Evolutionary conservation across 2,329 filamentous ascomycete species (phyloP).

Genomic region (Huntiella savannae): DNA sequence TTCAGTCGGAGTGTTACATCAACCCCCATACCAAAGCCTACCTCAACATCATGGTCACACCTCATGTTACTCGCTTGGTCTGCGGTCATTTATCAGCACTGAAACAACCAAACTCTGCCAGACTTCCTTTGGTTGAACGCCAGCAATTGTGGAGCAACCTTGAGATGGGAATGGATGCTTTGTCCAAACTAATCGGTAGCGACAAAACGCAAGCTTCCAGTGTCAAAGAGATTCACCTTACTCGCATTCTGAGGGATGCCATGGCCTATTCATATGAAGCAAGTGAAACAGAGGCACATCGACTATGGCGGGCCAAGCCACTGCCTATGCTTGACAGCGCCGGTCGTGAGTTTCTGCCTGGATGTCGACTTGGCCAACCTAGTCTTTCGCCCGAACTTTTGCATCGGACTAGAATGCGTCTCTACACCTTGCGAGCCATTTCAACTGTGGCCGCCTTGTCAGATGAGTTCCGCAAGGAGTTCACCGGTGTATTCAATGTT

Average conservation of each 20-base stretch:
- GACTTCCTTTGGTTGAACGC: background rate
- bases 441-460: constrained; percentile 66
- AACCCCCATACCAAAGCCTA: background rate
- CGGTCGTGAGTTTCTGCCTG: no score
- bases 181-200: no score
- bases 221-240: no score
- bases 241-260: no score
- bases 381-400: background rate
- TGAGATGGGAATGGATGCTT: no score
- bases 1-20: background rate
- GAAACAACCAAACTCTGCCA: background rate
- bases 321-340: no score
- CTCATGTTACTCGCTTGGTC: background rate
- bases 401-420: constrained; percentile 43
- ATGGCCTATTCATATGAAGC: no score
- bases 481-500: constrained; percentile 58
- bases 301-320: no score
- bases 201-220: no score
- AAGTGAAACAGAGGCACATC: no score
- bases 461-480: constrained; percentile 63
- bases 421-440: constrained; percentile 57
- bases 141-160: no score
- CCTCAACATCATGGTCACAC: background rate
- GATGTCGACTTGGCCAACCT: no score
- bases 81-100: background rate